phyloP scores from a whole-genome alignment of 805 yeast species.

The Ogataea polymorpha region DNA sequence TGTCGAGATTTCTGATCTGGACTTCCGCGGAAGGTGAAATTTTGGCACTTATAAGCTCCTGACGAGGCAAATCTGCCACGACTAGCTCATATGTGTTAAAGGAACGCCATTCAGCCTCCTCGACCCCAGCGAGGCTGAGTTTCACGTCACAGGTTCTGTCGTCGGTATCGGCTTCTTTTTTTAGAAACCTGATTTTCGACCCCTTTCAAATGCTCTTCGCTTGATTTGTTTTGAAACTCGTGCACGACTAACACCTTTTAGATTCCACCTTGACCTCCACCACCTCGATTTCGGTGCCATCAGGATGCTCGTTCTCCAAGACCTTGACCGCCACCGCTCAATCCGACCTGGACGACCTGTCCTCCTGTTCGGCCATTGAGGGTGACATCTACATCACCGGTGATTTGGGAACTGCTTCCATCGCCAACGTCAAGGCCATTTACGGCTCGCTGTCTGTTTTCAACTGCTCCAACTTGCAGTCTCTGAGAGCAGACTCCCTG shows the following conservation, averaged over 20 bases:
- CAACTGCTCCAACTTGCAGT: conserved; percentile 60
- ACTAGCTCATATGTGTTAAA: not conserved
- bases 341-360: conserved; percentile 67
- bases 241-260: conserved; percentile 13
- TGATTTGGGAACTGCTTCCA: conserved; percentile 56
- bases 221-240: not conserved
- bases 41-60: not conserved
- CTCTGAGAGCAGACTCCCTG: conserved; percentile 77
- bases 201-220: not conserved
- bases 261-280: conserved; percentile 56
- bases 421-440: conserved; percentile 73
- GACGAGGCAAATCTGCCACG: not conserved
- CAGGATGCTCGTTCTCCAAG: conserved; percentile 61
- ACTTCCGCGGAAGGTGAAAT: not conserved
- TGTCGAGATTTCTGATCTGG: conserved; percentile 4
- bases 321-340: conserved; percentile 75
- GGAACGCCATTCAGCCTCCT: not conserved
- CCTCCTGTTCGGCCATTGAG: conserved; percentile 72
- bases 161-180: conserved; percentile 1
- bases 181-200: conserved; percentile 3
- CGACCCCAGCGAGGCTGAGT: not conserved
- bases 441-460: conserved; percentile 69
- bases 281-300: conserved; percentile 45
- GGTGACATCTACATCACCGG: conserved; percentile 78
- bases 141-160: not conserved